These are phyloP conservation scores for Eruca vesicaria DNA, from an alignment of 441 rosid species.

Conservation along the genomic window DNA sequence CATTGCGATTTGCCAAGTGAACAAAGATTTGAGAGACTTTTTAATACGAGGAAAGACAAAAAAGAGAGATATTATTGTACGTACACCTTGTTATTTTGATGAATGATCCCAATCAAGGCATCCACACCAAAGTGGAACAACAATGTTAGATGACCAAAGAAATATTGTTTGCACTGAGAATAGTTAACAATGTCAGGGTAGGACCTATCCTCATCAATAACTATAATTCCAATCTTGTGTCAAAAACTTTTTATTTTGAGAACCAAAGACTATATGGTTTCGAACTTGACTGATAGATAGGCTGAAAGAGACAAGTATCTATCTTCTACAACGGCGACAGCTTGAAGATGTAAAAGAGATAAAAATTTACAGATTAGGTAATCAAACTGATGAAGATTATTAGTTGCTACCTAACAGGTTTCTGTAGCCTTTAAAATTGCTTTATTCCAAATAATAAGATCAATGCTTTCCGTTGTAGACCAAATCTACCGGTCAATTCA, in stretches of 20 bases:
- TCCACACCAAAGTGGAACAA: conserved; percentile 23
- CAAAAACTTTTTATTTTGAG: not conserved
- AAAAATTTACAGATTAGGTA: not conserved
- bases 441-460: conserved; percentile 5
- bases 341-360: not conserved
- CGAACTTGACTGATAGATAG: not conserved
- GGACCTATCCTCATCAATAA: conserved; percentile 28
- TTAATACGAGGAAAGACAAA: conserved; percentile 12
- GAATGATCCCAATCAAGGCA: conserved; percentile 16
- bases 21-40: not conserved
- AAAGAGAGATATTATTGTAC: not conserved
- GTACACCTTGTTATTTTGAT: conserved; percentile 13
- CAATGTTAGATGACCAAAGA: conserved; percentile 26
- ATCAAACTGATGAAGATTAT: conserved; percentile 20
- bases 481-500: conserved; percentile 40
- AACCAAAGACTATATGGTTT: conserved; percentile 6
- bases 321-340: not conserved
- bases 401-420: conserved; percentile 37
- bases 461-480: conserved; percentile 16
- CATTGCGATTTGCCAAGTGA: conserved; percentile 79
- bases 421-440: conserved; percentile 10
- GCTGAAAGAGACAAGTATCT: not conserved
- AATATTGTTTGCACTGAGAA: conserved; percentile 22
- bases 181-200: conserved; percentile 19
- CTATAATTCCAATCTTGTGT: conserved; percentile 16